Conservation (phyloP, 2,329 filamentous ascomycete genomes). For the Stenocarpella maydis region DNA sequence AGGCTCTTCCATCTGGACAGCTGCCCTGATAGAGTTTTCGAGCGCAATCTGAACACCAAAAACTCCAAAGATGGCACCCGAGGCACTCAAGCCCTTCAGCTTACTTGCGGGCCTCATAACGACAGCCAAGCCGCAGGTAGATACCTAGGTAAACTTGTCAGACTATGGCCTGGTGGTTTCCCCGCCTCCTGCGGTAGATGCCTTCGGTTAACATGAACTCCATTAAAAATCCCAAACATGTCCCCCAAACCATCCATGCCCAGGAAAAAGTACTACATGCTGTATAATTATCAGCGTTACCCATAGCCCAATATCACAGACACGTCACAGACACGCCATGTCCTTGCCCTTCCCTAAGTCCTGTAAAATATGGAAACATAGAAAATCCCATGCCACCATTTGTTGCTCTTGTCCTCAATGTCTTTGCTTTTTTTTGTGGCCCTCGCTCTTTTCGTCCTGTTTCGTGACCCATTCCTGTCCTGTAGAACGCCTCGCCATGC, state of each 20-base stretch:
- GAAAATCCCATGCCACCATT: neutral
- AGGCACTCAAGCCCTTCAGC: neutral
- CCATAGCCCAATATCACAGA: neutral
- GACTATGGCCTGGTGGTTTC: neutral
- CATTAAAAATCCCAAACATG: conserved; percentile 9
- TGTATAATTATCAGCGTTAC: conserved; percentile 9
- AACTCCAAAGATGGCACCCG: no score
- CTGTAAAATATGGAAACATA: conserved; percentile 14
- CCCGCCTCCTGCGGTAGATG: neutral
- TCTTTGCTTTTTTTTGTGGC: neutral
- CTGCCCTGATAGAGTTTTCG: no score
- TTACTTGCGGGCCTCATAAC: neutral
- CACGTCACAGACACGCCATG: no score
- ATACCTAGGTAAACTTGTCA: neutral
- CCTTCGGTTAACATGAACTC: conserved; percentile 6
- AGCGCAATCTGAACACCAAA: no score
- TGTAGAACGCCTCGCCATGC: conserved; percentile 22
- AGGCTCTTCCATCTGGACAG: no score
- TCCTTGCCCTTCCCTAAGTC: neutral
- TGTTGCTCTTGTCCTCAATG: neutral
- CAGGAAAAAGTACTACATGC: conserved; percentile 1
- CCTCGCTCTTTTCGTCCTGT: neutral
- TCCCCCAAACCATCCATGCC: conserved; percentile 6
- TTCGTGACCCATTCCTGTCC: neutral
- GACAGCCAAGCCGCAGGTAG: neutral